Evolutionary conservation across 768 basidiomycete genomes (phyloP).

Genomic region (Pulveroboletus frians): DNA sequence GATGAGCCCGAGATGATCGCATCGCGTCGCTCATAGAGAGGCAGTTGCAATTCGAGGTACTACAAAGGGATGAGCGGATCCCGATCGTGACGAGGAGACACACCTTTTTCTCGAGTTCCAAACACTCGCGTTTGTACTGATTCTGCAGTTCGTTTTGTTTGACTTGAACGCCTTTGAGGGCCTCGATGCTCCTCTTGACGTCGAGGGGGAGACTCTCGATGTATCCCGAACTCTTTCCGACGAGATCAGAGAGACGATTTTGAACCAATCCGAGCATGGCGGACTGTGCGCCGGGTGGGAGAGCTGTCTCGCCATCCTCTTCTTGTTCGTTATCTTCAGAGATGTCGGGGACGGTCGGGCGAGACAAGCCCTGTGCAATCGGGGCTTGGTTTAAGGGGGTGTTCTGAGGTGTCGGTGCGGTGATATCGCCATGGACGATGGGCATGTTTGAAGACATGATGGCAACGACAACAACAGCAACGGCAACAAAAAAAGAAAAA

Average conservation of each 20-base stretch:
- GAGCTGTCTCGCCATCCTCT: conserved; percentile 48
- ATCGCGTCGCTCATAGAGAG: conserved; percentile 81
- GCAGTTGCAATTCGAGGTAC: conserved; percentile 75
- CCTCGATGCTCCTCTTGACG: conserved; percentile 82
- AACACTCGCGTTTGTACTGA: conserved; percentile 88
- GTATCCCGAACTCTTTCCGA: conserved; percentile 93
- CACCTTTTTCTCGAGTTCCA: conserved; percentile 95
- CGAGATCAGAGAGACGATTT: conserved; percentile 73
- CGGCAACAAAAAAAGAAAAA: conserved; percentile 13
- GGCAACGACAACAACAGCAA: conserved; percentile 11
- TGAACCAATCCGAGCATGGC: conserved; percentile 86
- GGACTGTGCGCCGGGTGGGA: conserved; percentile 45
- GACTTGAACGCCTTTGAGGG: conserved; percentile 88
- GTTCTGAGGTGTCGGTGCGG: conserved; percentile 93
- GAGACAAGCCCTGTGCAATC: conserved; percentile 71
- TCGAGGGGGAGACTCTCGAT: conserved; percentile 81
- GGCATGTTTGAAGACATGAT: conserved; percentile 68
- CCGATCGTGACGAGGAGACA: conserved; percentile 12
- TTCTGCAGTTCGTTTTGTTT: conserved; percentile 89
- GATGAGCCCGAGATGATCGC: conserved; percentile 78
- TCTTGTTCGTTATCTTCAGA: conserved; percentile 73
- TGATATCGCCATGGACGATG: conserved; percentile 55
- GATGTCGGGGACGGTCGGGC: conserved; percentile 87
- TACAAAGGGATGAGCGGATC: conserved; percentile 22
- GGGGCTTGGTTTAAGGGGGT: conserved; percentile 82